Percentiles rank a stretch among this genome's conserved stretches.
Evolutionary conservation across 257 asterid species (phyloP).

Genomic region (Plantago major): DNA sequence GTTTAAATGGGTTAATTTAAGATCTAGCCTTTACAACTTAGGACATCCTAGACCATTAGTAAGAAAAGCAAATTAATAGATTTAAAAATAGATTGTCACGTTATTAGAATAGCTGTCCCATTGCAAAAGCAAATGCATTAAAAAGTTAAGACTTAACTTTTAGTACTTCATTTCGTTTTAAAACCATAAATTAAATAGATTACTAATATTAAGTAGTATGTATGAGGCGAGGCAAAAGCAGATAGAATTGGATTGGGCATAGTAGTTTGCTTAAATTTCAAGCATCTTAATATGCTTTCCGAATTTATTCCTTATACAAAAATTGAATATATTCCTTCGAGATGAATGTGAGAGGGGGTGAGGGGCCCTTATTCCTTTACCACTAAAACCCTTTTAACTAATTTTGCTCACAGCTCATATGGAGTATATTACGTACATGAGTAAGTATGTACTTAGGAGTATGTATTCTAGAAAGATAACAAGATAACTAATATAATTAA

Average conservation of each 20-base stretch:
- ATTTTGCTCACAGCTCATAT: not conserved
- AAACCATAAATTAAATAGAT: constrained; percentile 25
- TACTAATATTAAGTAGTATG: not conserved
- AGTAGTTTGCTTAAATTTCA: constrained; percentile 54
- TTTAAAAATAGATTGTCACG: constrained; percentile 23
- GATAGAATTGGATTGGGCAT: constrained; percentile 32
- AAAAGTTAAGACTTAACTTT: constrained; percentile 12
- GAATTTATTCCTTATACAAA: constrained; percentile 45
- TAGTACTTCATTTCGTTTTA: constrained; percentile 13
- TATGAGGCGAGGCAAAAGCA: constrained; percentile 20
- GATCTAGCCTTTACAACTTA: constrained; percentile 14
- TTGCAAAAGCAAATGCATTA: constrained; percentile 32
- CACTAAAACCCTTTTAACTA: constrained; percentile 16
- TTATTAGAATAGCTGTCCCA: constrained; percentile 36
- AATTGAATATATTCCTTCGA: constrained; percentile 60
- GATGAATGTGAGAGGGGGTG: constrained; percentile 33
- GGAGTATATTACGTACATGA: too few species aligned
- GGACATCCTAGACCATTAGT: constrained; percentile 21
- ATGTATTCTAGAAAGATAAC: too few species aligned
- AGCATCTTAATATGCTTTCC: constrained; percentile 61
- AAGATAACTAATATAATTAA: too few species aligned
- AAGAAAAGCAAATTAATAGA: constrained; percentile 11
- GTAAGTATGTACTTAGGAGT: too few species aligned
- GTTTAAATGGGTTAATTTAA: not conserved
- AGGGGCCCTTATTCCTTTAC: constrained; percentile 37